phyloP scores from a whole-genome alignment of 495 filamentous ascomycete species.

The Penicillium psychrofluorescens region DNA sequence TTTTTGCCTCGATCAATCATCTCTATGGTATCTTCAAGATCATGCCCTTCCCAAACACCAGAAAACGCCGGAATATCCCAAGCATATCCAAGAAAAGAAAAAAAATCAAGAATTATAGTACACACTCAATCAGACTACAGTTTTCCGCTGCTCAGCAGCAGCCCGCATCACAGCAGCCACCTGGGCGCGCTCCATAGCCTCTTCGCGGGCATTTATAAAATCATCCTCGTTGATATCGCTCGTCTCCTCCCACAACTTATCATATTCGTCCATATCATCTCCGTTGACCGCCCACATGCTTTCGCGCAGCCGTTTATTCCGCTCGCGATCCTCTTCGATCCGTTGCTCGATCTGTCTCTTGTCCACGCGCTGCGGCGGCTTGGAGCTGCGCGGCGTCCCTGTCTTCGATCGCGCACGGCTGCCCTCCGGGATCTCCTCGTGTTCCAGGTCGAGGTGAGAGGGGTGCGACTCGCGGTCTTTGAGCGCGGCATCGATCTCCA shows the following conservation, averaged over 20 bases:
- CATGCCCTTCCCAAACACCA: too few species aligned
- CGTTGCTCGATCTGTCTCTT: conserved; percentile 87
- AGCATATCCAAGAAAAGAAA: background rate
- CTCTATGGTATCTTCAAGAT: too few species aligned
- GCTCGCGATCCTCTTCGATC: conserved; percentile 93
- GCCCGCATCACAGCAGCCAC: conserved; percentile 9
- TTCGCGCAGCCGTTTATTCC: conserved; percentile 85
- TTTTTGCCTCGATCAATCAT: too few species aligned
- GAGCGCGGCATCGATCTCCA: conserved; percentile 72
- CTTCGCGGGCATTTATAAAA: conserved; percentile 61
- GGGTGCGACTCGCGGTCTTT: conserved; percentile 59
- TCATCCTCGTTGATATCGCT: conserved; percentile 85
- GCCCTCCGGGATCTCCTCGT: conserved; percentile 22
- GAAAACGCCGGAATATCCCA: too few species aligned
- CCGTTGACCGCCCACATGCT: conserved; percentile 78
- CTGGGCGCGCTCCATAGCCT: conserved; percentile 51
- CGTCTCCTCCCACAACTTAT: conserved; percentile 70
- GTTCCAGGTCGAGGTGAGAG: conserved; percentile 32
- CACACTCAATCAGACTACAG: background rate
- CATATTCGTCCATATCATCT: conserved; percentile 51
- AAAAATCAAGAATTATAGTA: background rate
- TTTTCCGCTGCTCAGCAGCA: too few species aligned
- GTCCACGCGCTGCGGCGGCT: conserved; percentile 50
- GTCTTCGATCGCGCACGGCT: conserved; percentile 15
- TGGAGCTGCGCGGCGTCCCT: conserved; percentile 24